phyloP scores from a whole-genome alignment of 345 rosid genomes.

The Passiflora organensis region DNA sequence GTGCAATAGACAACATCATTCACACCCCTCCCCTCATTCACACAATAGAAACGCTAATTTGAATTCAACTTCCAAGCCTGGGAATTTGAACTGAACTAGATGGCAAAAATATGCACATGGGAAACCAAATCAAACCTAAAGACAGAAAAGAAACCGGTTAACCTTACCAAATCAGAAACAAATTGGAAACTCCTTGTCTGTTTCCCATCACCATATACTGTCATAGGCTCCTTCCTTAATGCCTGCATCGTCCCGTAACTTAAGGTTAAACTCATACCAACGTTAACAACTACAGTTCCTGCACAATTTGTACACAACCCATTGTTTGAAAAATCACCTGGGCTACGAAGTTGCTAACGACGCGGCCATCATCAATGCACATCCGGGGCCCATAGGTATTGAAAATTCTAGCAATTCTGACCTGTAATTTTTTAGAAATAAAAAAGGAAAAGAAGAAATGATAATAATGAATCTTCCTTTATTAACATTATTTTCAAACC shows the following conservation, averaged over 20 bases:
- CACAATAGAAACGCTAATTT: not conserved
- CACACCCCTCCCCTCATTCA: no score
- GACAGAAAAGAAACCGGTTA: not conserved
- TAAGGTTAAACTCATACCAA: not conserved
- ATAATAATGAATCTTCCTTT: no score
- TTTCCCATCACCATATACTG: constrained; percentile 98
- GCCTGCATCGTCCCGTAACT: constrained; percentile 43
- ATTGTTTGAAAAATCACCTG: constrained; percentile 45
- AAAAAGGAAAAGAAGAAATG: no score
- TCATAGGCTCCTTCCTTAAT: constrained; percentile 88
- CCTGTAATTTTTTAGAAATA: constrained; percentile 45
- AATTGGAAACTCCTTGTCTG: constrained; percentile 98
- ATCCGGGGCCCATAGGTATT: constrained; percentile 96
- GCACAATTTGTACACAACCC: no score
- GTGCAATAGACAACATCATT: not conserved
- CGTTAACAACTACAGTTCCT: not conserved
- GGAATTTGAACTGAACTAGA: constrained; percentile 5
- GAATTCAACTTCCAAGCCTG: not conserved
- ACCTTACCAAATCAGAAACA: constrained; percentile 92
- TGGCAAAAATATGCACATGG: constrained; percentile 5
- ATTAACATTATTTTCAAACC: no score
- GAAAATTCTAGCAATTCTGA: constrained; percentile 92
- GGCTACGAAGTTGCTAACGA: constrained; percentile 95
- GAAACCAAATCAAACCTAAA: constrained; percentile 31
- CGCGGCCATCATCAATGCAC: constrained; percentile 99